Evolutionary conservation across 106 monocot genomes (phyloP).

Genomic region (Dendrobium chrysotoxum): DNA sequence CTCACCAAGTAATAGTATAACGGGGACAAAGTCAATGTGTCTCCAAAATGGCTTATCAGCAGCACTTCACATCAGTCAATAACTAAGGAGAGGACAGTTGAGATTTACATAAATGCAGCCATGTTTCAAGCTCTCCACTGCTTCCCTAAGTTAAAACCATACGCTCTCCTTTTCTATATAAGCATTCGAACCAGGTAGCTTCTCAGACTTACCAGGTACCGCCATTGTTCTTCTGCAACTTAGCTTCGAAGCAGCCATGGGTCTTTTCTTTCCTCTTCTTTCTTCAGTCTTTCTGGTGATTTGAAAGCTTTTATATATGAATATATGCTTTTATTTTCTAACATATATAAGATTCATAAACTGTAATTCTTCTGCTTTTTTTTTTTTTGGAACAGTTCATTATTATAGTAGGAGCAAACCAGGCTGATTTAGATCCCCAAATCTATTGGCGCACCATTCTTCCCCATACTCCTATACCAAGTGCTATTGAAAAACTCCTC

Average conservation of each 20-base stretch:
- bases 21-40: neutral
- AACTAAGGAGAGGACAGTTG: neutral
- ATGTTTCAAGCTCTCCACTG: neutral
- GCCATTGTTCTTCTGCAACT: neutral
- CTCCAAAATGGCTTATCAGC: neutral
- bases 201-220: no score
- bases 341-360: neutral
- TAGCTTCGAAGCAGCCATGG: neutral
- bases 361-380: neutral
- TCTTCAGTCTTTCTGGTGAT: neutral
- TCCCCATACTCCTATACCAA: slow-evolving; percentile 1
- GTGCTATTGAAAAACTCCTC: neutral
- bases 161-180: neutral
- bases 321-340: neutral
- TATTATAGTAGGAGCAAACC: neutral
- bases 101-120: neutral
- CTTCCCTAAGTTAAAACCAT: neutral
- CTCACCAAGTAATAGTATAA: no score
- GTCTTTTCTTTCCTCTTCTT: neutral
- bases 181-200: neutral
- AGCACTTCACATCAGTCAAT: neutral
- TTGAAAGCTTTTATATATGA: neutral
- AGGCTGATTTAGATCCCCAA: neutral
- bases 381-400: neutral
- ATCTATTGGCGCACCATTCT: neutral